These are phyloP conservation scores for Trichosanthes cucumerina DNA, from an alignment of 306 rosid genomes.

Conservation along the genomic window DNA sequence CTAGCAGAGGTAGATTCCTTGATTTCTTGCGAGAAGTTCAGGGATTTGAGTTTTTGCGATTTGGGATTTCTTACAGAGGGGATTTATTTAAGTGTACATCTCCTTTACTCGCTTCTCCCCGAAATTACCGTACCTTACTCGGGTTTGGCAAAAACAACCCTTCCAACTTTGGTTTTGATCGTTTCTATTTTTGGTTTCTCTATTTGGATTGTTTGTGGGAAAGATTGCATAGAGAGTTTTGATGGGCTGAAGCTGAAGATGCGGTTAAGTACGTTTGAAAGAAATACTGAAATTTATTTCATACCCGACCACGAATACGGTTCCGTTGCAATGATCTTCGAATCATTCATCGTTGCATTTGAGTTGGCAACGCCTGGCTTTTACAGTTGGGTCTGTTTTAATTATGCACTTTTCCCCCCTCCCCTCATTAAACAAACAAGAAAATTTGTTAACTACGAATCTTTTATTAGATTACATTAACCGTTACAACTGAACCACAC, in stretches of 20 bases:
- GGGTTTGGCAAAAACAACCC: neutral
- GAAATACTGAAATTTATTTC: neutral
- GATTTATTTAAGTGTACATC: neutral
- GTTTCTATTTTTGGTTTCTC: neutral
- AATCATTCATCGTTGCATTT: neutral
- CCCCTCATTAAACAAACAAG: neutral
- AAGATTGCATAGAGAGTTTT: neutral
- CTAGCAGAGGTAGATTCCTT: slow-evolving; percentile 15
- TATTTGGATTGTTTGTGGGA: neutral
- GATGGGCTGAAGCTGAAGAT: neutral
- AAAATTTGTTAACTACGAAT: neutral
- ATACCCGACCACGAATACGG: neutral
- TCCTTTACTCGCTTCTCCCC: neutral
- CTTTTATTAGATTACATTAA: neutral
- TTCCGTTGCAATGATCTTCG: neutral
- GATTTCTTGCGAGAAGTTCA: neutral
- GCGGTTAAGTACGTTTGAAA: neutral
- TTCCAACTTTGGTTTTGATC: neutral
- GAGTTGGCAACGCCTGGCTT: neutral
- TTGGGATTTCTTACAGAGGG: neutral
- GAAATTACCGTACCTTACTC: neutral
- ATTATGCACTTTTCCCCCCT: neutral
- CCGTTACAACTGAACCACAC: neutral
- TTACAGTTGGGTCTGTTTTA: neutral
- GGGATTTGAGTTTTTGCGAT: neutral